Percentiles rank a stretch among this genome's conserved stretches.
phyloP scores from a whole-genome alignment of 2,329 filamentous ascomycete species.

The Dothideomycetes sp. region DNA sequence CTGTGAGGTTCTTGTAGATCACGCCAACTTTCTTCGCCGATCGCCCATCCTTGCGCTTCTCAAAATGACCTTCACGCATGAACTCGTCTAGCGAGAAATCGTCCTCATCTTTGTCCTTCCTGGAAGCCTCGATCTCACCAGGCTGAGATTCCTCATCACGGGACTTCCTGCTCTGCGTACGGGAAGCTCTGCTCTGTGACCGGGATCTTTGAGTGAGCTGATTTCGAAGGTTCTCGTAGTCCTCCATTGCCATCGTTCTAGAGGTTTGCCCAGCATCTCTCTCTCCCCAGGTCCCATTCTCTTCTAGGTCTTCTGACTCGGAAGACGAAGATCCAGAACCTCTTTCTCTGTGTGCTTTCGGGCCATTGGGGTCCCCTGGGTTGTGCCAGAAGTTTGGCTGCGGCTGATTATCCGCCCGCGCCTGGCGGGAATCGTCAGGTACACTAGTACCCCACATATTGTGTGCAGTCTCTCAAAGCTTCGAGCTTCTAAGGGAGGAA shows the following conservation, averaged over 20 bases:
- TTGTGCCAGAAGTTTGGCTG: constrained; percentile 9
- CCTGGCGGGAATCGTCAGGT: constrained; percentile 4
- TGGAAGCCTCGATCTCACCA: constrained; percentile 30
- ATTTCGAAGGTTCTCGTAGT: constrained; percentile 45
- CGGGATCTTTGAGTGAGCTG: constrained; percentile 45
- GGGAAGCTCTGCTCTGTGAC: constrained; percentile 19
- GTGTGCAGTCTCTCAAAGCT: neutral
- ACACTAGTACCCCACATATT: constrained; percentile 8
- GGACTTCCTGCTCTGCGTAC: constrained; percentile 12
- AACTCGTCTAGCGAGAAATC: constrained; percentile 61
- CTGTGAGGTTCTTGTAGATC: constrained; percentile 63
- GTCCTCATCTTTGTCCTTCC: constrained; percentile 38
- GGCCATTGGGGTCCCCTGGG: constrained; percentile 1
- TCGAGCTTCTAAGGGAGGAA: too few relatives aligned
- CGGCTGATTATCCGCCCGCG: constrained; percentile 2
- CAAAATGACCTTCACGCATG: constrained; percentile 63
- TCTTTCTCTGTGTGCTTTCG: constrained; percentile 3
- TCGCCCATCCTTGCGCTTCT: constrained; percentile 55
- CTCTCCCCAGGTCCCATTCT: constrained; percentile 52
- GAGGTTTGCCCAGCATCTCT: constrained; percentile 44
- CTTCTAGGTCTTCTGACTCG: constrained; percentile 8
- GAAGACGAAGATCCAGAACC: constrained; percentile 1
- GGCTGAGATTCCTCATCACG: constrained; percentile 11
- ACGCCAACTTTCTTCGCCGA: constrained; percentile 71
- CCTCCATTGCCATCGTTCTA: constrained; percentile 44